Conservation (phyloP, 2,329 filamentous ascomycete genomes). For the Septoria linicola region DNA sequence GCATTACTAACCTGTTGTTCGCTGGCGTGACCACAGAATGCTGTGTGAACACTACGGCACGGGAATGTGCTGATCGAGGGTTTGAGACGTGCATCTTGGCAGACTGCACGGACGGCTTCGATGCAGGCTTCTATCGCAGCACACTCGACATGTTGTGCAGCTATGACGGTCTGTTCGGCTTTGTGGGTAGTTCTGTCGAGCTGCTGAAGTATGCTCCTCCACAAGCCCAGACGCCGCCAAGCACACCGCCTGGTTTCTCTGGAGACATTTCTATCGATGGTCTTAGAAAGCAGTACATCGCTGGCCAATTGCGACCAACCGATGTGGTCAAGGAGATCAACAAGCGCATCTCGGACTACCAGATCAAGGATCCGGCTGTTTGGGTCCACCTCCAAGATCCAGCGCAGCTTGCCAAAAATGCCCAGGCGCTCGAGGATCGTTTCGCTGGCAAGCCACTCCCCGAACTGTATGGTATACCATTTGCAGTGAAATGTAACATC, state of each 20-base stretch:
- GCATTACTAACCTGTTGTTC: constrained; percentile 59
- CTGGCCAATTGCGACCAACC: constrained; percentile 45
- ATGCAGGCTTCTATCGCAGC: constrained; percentile 47
- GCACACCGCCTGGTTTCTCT: constrained; percentile 42
- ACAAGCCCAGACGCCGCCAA: constrained; percentile 38
- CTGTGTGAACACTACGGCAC: constrained; percentile 56
- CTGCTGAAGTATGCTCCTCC: constrained; percentile 40
- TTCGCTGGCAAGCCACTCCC: constrained; percentile 46
- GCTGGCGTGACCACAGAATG: constrained; percentile 60
- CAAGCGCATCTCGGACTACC: constrained; percentile 51
- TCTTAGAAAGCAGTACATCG: constrained; percentile 47
- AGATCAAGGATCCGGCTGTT: constrained; percentile 49
- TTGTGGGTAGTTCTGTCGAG: constrained; percentile 45
- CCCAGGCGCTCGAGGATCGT: constrained; percentile 42
- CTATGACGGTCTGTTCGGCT: constrained; percentile 55
- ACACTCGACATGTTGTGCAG: constrained; percentile 53
- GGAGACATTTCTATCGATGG: constrained; percentile 47
- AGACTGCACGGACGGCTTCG: constrained; percentile 53
- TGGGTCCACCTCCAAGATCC: constrained; percentile 51
- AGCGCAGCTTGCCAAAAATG: constrained; percentile 44
- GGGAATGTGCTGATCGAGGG: constrained; percentile 61
- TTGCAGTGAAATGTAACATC: constrained; percentile 58
- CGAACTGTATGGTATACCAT: constrained; percentile 57
- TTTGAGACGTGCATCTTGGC: constrained; percentile 58
- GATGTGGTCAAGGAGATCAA: constrained; percentile 47